Conservation (phyloP, 2,329 filamentous ascomycete species). For the Diplodia seriata region DNA sequence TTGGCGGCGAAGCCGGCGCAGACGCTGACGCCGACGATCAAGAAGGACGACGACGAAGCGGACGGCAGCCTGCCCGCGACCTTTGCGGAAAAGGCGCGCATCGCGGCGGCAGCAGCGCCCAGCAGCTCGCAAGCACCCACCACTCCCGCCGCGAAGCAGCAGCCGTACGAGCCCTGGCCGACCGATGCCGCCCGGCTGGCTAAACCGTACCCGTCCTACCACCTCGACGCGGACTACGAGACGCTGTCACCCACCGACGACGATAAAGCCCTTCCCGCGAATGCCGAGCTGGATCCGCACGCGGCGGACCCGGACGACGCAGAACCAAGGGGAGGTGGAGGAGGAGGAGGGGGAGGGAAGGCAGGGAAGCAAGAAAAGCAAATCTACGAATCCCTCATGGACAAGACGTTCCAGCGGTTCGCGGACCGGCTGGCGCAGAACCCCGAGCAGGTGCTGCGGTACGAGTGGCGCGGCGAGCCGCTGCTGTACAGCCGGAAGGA, state of each 20-base stretch:
- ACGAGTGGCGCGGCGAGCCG: conserved; percentile 57
- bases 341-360: conserved; percentile 40
- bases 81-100: conserved; percentile 73
- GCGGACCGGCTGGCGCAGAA: conserved; percentile 60
- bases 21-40: conserved; percentile 35
- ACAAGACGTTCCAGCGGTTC: conserved; percentile 59
- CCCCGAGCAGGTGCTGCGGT: conserved; percentile 59
- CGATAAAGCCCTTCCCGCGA: conserved; percentile 55
- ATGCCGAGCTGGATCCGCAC: conserved; percentile 52
- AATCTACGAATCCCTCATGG: conserved; percentile 57
- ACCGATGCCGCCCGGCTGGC: conserved; percentile 59
- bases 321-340: no score
- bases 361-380: conserved; percentile 54
- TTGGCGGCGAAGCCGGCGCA: conserved; percentile 55
- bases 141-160: no score
- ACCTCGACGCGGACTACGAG: conserved; percentile 91
- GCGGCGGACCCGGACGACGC: conserved; percentile 38
- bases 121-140: conserved; percentile 40
- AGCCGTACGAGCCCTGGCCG: conserved; percentile 45
- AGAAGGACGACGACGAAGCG: conserved; percentile 36
- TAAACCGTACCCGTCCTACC: conserved; percentile 74
- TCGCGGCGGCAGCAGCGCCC: conserved; percentile 44
- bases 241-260: conserved; percentile 67
- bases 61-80: conserved; percentile 70
- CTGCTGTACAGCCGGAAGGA: conserved; percentile 84